These are phyloP conservation scores for Hordeum marinum DNA, from an alignment of 176 grass and related monocot species.

Conservation along the genomic window DNA sequence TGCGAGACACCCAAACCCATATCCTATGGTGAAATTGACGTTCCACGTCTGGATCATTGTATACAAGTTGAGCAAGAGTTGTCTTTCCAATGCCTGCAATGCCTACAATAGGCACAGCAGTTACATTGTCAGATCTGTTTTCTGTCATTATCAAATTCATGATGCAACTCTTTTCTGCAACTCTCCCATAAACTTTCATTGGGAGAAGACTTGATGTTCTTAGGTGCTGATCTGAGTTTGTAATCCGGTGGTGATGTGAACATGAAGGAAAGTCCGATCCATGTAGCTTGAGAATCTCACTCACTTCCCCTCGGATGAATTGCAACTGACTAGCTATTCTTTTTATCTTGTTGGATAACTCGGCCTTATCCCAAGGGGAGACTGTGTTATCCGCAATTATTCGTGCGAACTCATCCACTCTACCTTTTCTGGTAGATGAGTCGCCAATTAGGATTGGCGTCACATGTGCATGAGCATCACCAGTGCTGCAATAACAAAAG, in stretches of 20 bases:
- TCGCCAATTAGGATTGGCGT: too few relatives aligned
- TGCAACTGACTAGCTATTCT: not conserved
- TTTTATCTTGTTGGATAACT: not conserved
- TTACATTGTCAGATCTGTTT: not conserved
- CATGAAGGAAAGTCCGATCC: fast-evolving
- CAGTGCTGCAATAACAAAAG: not conserved
- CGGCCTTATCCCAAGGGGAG: not conserved
- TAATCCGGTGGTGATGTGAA: not conserved
- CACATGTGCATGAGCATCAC: not conserved
- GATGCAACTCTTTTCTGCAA: not conserved
- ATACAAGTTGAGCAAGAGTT: not conserved
- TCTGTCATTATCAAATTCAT: not conserved
- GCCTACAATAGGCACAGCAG: constrained; percentile 17
- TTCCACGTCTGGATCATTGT: not conserved
- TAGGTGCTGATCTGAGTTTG: not conserved
- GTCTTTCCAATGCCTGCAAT: not conserved
- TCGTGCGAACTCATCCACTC: not conserved
- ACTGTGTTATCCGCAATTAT: fast-evolving
- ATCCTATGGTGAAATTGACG: not conserved
- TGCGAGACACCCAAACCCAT: not conserved
- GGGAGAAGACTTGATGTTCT: not conserved
- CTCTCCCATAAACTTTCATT: not conserved
- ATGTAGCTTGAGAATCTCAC: not conserved
- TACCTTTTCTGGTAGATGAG: not conserved
- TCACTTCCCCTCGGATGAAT: not conserved